Conservation (phyloP, 2,329 filamentous ascomycete species). For the Scedosporium aurantiacum region DNA sequence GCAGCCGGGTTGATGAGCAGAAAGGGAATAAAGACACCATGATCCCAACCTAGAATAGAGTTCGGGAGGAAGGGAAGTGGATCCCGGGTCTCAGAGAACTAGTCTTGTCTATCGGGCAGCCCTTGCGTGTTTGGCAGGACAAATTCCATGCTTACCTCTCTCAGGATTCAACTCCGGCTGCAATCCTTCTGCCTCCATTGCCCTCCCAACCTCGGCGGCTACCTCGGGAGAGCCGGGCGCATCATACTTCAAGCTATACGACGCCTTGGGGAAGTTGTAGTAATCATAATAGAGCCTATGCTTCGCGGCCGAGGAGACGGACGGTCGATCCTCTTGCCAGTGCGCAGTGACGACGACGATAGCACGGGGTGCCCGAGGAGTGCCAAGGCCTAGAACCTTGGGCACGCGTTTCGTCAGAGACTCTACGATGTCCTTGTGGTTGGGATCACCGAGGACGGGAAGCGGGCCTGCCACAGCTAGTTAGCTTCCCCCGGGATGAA, state of each 20-base stretch:
- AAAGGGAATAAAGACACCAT: constrained; percentile 49
- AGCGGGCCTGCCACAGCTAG: constrained; percentile 33
- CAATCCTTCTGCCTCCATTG: constrained; percentile 36
- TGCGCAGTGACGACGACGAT: constrained; percentile 49
- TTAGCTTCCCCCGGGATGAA: background rate
- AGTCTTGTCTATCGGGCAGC: no score
- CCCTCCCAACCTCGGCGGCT: constrained; percentile 34
- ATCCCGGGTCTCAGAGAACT: no score
- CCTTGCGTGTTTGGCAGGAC: no score
- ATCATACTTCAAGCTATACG: constrained; percentile 43
- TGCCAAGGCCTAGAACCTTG: constrained; percentile 41
- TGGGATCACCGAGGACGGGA: constrained; percentile 46
- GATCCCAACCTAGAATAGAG: constrained; percentile 36
- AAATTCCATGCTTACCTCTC: constrained; percentile 13
- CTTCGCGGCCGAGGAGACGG: constrained; percentile 35
- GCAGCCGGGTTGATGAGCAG: constrained; percentile 42
- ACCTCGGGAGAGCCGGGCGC: constrained; percentile 44
- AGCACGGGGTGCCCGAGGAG: constrained; percentile 29
- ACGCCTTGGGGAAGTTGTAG: constrained; percentile 43
- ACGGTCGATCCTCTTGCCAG: constrained; percentile 38
- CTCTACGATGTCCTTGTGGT: constrained; percentile 36
- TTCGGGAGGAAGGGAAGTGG: no score
- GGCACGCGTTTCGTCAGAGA: constrained; percentile 44
- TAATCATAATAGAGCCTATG: constrained; percentile 48
- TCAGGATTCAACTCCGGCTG: constrained; percentile 23